Base-by-base conservation (phyloP, 176 grass and related monocot genomes). In the Lolium rigidum region DNA sequence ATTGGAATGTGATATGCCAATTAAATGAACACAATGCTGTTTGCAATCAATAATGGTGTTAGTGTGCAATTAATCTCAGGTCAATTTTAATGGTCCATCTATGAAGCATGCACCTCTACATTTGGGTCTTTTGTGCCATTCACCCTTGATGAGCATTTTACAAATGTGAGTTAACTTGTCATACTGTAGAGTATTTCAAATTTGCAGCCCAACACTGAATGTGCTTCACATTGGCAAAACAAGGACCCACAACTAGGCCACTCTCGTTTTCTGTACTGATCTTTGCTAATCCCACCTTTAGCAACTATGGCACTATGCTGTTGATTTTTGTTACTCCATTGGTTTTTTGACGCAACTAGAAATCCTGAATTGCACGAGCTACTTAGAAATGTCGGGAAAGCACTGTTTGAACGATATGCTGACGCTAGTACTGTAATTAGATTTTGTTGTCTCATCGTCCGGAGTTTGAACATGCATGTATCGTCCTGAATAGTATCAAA, bases 41-140 rank as follows among this genome's bases (percentile, higher is more conserved):
- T 84, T 22, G 11, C 18, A 44, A 58, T 1, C 24, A 73, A 50
- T 31, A n/a, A 21, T 64, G 28, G 13, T 39, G 18, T 82, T 20
- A 59, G 9, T 24, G 52, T 73, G 31, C 10, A 13, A 13, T 50
- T 50, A 21, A 60, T 28, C 10, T 37, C 70, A 21, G 16, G 56
- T 10, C 26, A 62, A 28, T 75, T 74, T 13, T 37, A 22, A 35
- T 79, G 13, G 18, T 60, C 55, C 50, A 13, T 17, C 21, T 73
- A 16, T 51, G 17, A 24, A 80, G 60, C 54, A 80, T 86, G 41
- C 52, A 78, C 47, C 5, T 10, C 3, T 54, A 47, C 12, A 18
- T 43, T 43, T 35, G 51, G 55, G 2, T 55, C 48, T n/a, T 63
- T 75, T 74, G 44, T 88, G 26, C 73, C 70, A 26, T 47, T 77